Conservation (phyloP, 2,329 filamentous ascomycete genomes). For the Colletotrichum neosansevieriae region DNA sequence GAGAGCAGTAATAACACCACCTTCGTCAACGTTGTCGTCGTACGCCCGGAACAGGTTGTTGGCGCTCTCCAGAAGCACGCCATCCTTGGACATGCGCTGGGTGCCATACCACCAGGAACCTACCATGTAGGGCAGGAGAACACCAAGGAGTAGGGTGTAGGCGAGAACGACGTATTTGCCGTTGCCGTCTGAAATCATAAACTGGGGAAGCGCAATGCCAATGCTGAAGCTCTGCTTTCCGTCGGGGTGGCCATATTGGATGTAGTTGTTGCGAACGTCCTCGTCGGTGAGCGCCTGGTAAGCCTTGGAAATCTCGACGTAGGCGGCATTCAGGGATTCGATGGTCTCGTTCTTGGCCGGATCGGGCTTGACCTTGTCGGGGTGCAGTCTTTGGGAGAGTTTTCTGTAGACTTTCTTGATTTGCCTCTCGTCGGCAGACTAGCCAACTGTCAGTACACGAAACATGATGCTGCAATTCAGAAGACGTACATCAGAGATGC, state of each 20-base stretch:
- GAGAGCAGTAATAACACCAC: constrained; percentile 82
- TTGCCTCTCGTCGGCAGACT: constrained; percentile 84
- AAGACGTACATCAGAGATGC: constrained; percentile 78
- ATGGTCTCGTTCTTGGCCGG: constrained; percentile 88
- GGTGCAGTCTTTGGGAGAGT: constrained; percentile 88
- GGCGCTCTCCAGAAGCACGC: constrained; percentile 90
- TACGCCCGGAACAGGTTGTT: constrained; percentile 96
- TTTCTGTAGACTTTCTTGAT: constrained; percentile 94
- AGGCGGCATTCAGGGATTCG: constrained; percentile 86
- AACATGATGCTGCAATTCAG: neutral
- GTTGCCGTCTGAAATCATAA: constrained; percentile 92
- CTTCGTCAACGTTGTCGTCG: constrained; percentile 83
- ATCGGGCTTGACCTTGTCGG: constrained; percentile 91
- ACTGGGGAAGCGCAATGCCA: constrained; percentile 93
- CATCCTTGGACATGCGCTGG: constrained; percentile 92
- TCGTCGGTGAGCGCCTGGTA: constrained; percentile 99
- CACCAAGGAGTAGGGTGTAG: constrained; percentile 88
- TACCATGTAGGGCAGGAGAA: constrained; percentile 91
- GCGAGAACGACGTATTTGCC: constrained; percentile 94
- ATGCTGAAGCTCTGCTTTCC: constrained; percentile 99
- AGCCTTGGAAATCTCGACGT: constrained; percentile 96
- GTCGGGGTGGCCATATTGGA: constrained; percentile 95
- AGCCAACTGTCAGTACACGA: constrained; percentile 29
- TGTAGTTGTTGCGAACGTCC: constrained; percentile 95
- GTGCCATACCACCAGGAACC: constrained; percentile 99